Conservation (phyloP, 139 green algal species). For the Mesotaenium endlicherianum region DNA sequence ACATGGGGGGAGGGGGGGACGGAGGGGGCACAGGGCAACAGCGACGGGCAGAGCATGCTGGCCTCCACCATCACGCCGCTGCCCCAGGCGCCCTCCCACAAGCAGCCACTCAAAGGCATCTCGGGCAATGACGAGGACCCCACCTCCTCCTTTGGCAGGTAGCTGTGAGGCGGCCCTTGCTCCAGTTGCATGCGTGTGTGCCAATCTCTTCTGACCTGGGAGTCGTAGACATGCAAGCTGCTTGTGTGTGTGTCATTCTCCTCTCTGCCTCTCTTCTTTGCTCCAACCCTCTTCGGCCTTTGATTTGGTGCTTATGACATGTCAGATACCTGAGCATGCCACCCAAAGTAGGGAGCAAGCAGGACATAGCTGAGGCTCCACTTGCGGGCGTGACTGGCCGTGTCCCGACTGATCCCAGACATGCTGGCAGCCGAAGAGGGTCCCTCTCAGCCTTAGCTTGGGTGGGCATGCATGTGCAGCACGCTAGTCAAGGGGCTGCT, state of each 20-base stretch:
- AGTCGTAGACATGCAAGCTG: background rate
- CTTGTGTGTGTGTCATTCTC: background rate
- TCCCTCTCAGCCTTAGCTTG: background rate
- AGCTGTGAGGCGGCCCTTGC: too few relatives aligned
- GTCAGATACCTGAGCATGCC: too few relatives aligned
- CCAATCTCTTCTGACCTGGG: too few relatives aligned
- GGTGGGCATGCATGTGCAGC: background rate
- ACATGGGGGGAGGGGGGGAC: background rate
- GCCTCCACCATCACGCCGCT: conserved; percentile 53
- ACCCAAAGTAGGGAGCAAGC: too few relatives aligned
- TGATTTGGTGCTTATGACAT: too few relatives aligned
- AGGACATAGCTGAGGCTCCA: too few relatives aligned
- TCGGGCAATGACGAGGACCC: background rate
- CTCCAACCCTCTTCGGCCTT: too few relatives aligned
- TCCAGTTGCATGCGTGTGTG: background rate
- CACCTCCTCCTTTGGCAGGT: conserved; percentile 26
- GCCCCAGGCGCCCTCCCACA: background rate
- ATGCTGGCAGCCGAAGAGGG: background rate
- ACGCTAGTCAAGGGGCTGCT: conserved; percentile 27
- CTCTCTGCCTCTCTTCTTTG: too few relatives aligned
- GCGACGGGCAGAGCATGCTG: conserved; percentile 50
- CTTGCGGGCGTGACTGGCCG: background rate
- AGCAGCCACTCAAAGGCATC: too few relatives aligned
- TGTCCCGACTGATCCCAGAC: background rate
- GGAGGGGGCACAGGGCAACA: conserved; percentile 37